Percentiles rank a stretch among this genome's conserved stretches.
These are phyloP conservation scores for Teratosphaeria gauchensis DNA, from an alignment of 2,329 filamentous ascomycete species.

Conservation along the genomic window DNA sequence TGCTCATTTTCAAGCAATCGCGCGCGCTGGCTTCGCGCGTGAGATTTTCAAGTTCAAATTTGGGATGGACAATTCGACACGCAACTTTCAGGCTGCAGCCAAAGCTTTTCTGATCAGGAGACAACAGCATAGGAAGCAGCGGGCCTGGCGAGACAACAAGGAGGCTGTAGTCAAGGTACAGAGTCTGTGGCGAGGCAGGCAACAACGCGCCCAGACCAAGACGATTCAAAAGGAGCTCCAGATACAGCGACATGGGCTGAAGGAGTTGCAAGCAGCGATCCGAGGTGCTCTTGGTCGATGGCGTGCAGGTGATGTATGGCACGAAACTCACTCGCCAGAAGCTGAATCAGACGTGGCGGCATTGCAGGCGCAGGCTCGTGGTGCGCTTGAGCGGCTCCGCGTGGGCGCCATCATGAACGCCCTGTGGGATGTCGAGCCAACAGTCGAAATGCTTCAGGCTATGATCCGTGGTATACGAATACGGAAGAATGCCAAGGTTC, in stretches of 20 bases:
- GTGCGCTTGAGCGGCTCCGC: constrained; percentile 64
- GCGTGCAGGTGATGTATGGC: constrained; percentile 43
- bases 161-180: constrained; percentile 69
- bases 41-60: constrained; percentile 75
- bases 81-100: constrained; percentile 66
- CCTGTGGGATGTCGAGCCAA: constrained; percentile 76
- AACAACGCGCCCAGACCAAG: constrained; percentile 36
- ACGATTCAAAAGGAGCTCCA: constrained; percentile 38
- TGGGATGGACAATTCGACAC: constrained; percentile 72
- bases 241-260: constrained; percentile 37
- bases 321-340: constrained; percentile 28
- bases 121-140: constrained; percentile 51
- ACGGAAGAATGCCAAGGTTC: constrained; percentile 33
- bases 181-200: constrained; percentile 64
- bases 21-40: constrained; percentile 78
- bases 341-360: constrained; percentile 15
- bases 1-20: constrained; percentile 72
- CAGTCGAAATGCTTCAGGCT: constrained; percentile 71
- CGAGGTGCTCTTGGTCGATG: constrained; percentile 46
- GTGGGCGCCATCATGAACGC: constrained; percentile 76
- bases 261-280: constrained; percentile 33
- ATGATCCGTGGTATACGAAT: constrained; percentile 45
- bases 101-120: constrained; percentile 67
- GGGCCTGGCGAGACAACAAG: constrained; percentile 59
- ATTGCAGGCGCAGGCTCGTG: constrained; percentile 44